Base-by-base conservation (phyloP, 495 filamentous ascomycete species). In the Aspergillus cristatus region DNA sequence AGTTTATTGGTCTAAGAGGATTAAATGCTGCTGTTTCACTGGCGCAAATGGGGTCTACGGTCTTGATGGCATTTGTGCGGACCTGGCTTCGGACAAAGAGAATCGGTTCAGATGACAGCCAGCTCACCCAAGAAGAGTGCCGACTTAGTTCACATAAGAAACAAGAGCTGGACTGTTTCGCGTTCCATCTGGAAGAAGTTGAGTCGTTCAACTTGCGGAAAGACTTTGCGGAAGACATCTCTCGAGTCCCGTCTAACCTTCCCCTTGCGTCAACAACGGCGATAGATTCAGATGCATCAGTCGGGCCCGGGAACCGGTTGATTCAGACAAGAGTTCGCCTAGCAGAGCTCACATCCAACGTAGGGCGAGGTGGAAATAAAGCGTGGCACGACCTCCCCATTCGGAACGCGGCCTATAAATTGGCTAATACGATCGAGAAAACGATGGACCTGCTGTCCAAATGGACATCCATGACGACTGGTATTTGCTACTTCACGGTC, bases 1-100 rank as follows among this genome's bases (percentile, higher is more conserved):
- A 76, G 43, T 76, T 76, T 40, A 47, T 68, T 5, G 72, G 72
- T 1, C 41, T 72, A 3, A 59, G 71, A 28, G 68, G 63, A 1
- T 52, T 76, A 16, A 63, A 72, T 32, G 61, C 69, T 14, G 67
- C 64, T n/a, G 61, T 68, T 5, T 64, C 63, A 12, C 39, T 74
- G 3, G 51, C 66, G 16, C 62, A 72, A 28, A 42, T 75, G 15
- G 63, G 55, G 0, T 61, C 63, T 1, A 72, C 64, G 1, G 40
- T 71, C 4, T 11, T 65, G 10, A 73, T 76, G 71, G 53, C 68
- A 7, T 30, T 61, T 13, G 38, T 72, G 3, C 57, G 72, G 40
- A 63, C 67, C 7, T 62, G 55, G 29, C 53, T 73, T 22, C 59
- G 71, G 22, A 64, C 69, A 1, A 57, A 65, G 15, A 46, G 65